A percentile compares a stretch with the other conserved stretches of the same genome.
phyloP scores from a whole-genome alignment of 176 grass and related monocot species.

The Bothriochloa decipiens region DNA sequence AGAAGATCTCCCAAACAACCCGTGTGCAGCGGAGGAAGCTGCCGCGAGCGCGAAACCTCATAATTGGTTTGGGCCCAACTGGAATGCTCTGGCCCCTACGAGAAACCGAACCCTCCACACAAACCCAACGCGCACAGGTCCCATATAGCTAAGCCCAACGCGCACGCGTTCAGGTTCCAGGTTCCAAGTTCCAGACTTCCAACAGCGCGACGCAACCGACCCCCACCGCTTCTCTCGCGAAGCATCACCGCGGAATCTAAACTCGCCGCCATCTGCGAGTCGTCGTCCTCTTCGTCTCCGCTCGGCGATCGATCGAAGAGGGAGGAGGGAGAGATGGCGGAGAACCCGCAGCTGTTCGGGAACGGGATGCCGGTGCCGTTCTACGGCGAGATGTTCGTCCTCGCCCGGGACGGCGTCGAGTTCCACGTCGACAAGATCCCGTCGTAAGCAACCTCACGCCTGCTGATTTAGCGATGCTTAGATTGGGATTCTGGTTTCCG shows the following conservation, averaged over 20 bases:
- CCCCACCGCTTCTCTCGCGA: background rate
- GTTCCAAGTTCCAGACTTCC: background rate
- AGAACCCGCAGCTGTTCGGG: constrained; percentile 89
- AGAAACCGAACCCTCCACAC: constrained; percentile 7
- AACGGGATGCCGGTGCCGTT: constrained; percentile 95
- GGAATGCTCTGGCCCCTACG: constrained; percentile 23
- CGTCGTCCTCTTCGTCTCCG: background rate
- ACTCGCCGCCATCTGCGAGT: background rate
- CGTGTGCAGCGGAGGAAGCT: too few species aligned
- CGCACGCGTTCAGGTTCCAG: background rate
- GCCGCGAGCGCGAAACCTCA: too few species aligned
- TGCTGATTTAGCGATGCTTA: background rate
- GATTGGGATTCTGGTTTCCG: background rate
- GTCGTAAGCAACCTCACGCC: constrained; percentile 43
- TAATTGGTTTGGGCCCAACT: background rate
- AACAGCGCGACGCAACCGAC: background rate
- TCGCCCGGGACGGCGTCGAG: constrained; percentile 89
- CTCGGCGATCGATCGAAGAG: constrained; percentile 12
- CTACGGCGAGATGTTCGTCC: constrained; percentile 88
- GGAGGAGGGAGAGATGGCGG: constrained; percentile 59
- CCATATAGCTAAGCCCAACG: background rate
- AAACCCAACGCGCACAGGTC: background rate
- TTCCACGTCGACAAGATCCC: constrained; percentile 99
- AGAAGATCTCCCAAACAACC: too few species aligned
- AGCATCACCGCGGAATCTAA: constrained; percentile 11